Base-by-base conservation (phyloP, 2,329 filamentous ascomycete genomes). In the Penicillium rolfsii region DNA sequence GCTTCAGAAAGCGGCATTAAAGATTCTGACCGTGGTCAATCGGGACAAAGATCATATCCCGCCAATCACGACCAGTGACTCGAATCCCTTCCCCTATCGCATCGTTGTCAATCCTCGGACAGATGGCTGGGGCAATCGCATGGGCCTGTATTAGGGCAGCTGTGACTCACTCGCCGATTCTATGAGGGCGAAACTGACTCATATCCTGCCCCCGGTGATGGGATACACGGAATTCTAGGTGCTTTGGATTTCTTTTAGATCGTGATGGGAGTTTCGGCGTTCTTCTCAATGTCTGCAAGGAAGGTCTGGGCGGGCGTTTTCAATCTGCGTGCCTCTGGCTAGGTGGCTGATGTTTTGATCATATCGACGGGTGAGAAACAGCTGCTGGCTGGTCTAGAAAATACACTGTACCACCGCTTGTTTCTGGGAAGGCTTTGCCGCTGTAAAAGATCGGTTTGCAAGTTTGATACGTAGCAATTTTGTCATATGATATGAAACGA, bases 51-150 rank as follows among this genome's bases (percentile, higher is more conserved):
- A 96, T 72, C 95, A 98, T 77, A 98, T 99, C 67, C 95, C 95
- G 1, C 95, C 94, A 54, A 98, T 98, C 70, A 97, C 93, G 8
- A 95, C 93, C 24, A 93, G 89, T 73, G 91, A 94, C 64, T 83
- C 90, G 52, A 98, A 98, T 75, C 94, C 95, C 0, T 99, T 98
- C 73, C 94, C 94, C 0, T 98, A 96, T 78, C 90, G 93, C 76
- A 96, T 98, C 73, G 85, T 89, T 63, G 87, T 98, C 61, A 95
- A 96, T 73, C 91, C 91, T 59, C 91, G 91, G 71, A 84, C 88
- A 61, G 88, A 90, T 64, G 85, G 89, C 55, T 94, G 92, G 91
- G 87, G 91, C 52, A 86, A 89, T 59, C 84, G 91, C 41, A 92
- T 94, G 79, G 90, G 91, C 28, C 87, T 92, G 62, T 91, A 91